Evolutionary conservation across 257 asterid species (phyloP), one percentile per base, ranked within the genome.

Genomic region (Solanum lycopersicoides): DNA sequence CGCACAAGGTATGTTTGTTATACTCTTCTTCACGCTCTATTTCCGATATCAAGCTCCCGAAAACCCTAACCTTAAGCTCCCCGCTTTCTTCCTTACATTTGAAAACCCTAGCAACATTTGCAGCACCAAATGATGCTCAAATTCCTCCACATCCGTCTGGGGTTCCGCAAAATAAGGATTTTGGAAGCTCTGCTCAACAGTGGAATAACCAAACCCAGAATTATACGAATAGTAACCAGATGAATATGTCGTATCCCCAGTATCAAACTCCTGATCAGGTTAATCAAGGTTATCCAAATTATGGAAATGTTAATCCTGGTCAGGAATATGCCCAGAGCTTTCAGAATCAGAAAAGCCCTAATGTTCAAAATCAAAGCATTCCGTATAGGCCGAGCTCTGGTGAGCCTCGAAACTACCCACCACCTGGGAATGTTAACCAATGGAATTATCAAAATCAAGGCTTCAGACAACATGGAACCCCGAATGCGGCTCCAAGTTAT

Each of bases 61-160:
- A 86, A 94, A 41, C 91, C 90, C 91, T 89, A 80, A 72, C 83
- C 87, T 89, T 83, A 86, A 87, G 25, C 47, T 89, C 90, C 56
- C 76, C 84, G n/a, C 11, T 85, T 82, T 90, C 86, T 69, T 84
- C 91, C 35, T 42, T 86, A 11, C 85, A 82, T 7, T 3, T 25
- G 66, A 89, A 88, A 90, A 34, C 90, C 86, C 91, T 94, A 74
- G 87, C 96, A 4, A 90, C 96, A 71, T 93, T 92, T 9, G 89
- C 94, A 66, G 42, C 86, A 25, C 92, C 94, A 65, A 92, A 92
- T 45, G 88, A 89, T 66, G 84, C 75, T 50, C 92, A 88, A 56
- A 63, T 72, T 35, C 89, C 86, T 14, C 87, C 84, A 87, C 76
- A 68, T 18, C 45, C 37, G 4, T 18, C 85, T 50, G 13, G 45